Evolutionary conservation across 108 stramenopile species (phyloP), one percentile per base, ranked within the genome.

Genomic region (Asterionellopsis glacialis): DNA sequence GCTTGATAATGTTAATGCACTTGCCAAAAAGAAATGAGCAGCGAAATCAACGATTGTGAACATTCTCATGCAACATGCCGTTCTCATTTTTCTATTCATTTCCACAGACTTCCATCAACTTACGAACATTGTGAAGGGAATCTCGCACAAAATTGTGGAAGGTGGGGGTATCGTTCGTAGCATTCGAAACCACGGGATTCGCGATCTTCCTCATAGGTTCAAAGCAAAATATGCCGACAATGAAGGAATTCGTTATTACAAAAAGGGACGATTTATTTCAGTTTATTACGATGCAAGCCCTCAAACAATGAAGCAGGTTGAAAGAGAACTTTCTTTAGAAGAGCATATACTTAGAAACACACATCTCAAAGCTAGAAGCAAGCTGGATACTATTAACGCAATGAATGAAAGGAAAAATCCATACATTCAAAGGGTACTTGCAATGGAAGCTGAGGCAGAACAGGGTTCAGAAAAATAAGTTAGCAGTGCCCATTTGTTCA

Each of bases 111-210:
- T 80, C 65, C 60, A 72, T 45, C 64, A 72, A 15, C 70, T 90
- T 23, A 82, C 84, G 15, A 60, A 73, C 12, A 41, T 90, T 14
- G 77, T 85, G 74, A 87, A 83, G 64, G 78, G 81, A 57, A 50
- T 87, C 6, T 84, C 88, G 4, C 69, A 73, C 24, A 84, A 89
- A 74, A 72, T 94, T 56, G 87, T 94, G 0, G 72, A 74, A 33
- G 75, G 78, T 54, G 89, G 89, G 7, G 93, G 93, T 19, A 87
- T 94, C 41, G 89, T 94, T 2, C 87, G 93, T 2, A 70, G 73
- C 50, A 83, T 94, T 62, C 84, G 84, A 68, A 94, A 94, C 61
- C 89, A 90, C 63, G 93, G 93, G 9, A 72, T 94, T 50, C 81
- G 93, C 10, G 80, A 85, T 51, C 74, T 94, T 6, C 93, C 93